A percentile compares a stretch with the other conserved stretches of the same genome.
phyloP scores from a whole-genome alignment of 495 filamentous ascomycete genomes.

The Xylaria intraflava region DNA sequence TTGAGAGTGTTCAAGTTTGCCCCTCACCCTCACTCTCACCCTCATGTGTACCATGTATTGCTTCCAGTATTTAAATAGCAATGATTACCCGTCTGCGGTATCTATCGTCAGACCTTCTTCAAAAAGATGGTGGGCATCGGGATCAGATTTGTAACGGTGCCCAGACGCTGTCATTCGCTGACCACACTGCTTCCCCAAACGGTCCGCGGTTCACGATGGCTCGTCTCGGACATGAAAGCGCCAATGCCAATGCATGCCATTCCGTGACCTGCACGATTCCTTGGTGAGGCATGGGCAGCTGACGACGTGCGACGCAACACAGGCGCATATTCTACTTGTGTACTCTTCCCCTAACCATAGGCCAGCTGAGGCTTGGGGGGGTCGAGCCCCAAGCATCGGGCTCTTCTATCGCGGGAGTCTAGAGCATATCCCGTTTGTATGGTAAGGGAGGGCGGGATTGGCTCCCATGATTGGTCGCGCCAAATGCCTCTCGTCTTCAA shows the following conservation, averaged over 20 bases:
- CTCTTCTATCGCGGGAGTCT: background rate
- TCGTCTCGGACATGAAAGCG: background rate
- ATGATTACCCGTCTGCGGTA: background rate
- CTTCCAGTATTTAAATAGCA: too few species aligned
- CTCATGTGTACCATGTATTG: too few species aligned
- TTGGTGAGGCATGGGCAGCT: slow-evolving; percentile 4
- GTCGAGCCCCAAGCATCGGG: background rate
- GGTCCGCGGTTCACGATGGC: background rate
- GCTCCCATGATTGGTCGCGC: slow-evolving; percentile 4
- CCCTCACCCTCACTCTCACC: too few species aligned
- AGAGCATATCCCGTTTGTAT: slow-evolving; percentile 6
- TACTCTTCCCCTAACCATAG: background rate
- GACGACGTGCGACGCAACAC: slow-evolving; percentile 1
- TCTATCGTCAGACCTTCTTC: background rate
- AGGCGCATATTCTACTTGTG: background rate
- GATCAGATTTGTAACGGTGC: background rate
- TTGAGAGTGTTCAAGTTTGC: too few species aligned
- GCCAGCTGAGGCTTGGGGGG: too few species aligned
- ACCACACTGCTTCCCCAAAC: slow-evolving; percentile 3
- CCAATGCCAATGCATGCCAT: slow-evolving; percentile 8
- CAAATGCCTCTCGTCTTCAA: background rate
- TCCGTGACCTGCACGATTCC: slow-evolving; percentile 7
- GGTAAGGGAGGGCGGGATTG: background rate
- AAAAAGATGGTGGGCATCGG: background rate
- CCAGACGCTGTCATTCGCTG: background rate